These are phyloP conservation scores for Gastrolobium bilobum DNA, from an alignment of 306 rosid species.

Conservation along the genomic window DNA sequence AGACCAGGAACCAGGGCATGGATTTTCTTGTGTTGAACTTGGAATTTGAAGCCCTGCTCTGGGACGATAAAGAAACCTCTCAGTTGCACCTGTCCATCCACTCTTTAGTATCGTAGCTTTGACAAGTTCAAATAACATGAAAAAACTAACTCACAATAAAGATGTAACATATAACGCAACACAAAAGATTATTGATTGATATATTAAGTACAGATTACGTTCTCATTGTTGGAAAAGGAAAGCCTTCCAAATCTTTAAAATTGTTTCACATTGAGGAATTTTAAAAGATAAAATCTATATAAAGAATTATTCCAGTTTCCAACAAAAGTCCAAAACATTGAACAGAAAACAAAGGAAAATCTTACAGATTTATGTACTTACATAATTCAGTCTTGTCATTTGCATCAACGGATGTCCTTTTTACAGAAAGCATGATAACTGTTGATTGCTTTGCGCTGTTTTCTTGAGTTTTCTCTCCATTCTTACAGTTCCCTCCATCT, in stretches of 20 bases:
- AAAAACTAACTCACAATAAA: conserved; percentile 12
- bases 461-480: conserved; percentile 67
- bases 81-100: conserved; percentile 70
- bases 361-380: conserved; percentile 48
- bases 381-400: conserved; percentile 59
- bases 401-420: conserved; percentile 72
- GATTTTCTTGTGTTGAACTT: conserved; percentile 60
- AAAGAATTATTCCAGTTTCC: not conserved
- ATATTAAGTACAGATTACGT: not conserved
- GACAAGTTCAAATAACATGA: conserved; percentile 11
- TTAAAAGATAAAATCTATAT: conserved; percentile 9
- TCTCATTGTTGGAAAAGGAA: conserved; percentile 30
- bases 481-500: conserved; percentile 60
- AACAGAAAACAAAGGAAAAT: conserved; percentile 7
- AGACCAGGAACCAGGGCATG: conserved; percentile 75
- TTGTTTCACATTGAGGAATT: conserved; percentile 1
- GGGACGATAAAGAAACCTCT: conserved; percentile 71
- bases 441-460: conserved; percentile 69
- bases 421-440: conserved; percentile 78
- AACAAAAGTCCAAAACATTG: not conserved
- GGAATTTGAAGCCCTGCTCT: conserved; percentile 70
- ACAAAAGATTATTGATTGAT: conserved; percentile 4
- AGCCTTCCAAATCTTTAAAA: not conserved
- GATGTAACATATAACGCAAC: conserved; percentile 6
- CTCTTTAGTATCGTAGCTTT: conserved; percentile 32